Conservation (phyloP, 139 green algal species). For the Micromonas commoda region DNA sequence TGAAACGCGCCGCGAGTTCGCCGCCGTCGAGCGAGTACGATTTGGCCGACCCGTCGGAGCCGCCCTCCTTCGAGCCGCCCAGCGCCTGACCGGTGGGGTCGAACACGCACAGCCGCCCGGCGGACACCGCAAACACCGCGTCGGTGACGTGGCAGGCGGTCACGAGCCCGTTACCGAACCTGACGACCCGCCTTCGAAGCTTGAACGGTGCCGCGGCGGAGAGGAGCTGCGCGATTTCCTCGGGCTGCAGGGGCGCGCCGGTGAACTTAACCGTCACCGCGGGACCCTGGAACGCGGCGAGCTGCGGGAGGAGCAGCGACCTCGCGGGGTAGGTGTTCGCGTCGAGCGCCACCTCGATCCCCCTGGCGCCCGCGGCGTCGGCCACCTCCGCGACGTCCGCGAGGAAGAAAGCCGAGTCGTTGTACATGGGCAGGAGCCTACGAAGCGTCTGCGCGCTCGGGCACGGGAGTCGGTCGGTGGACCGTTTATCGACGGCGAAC, state of each 20-base stretch:
- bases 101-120: constrained; percentile 49
- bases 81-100: constrained; percentile 50
- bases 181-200: constrained; percentile 25
- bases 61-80: not conserved
- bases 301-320: constrained; percentile 52
- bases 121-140: constrained; percentile 36
- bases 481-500: constrained; percentile 43
- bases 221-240: constrained; percentile 44
- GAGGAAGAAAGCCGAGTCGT: constrained; percentile 37
- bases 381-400: constrained; percentile 52
- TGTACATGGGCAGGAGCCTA: constrained; percentile 19
- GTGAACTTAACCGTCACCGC: constrained; percentile 51
- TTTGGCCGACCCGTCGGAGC: constrained; percentile 25
- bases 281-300: constrained; percentile 56
- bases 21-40: constrained; percentile 43
- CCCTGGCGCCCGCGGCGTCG: constrained; percentile 37
- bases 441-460: constrained; percentile 40
- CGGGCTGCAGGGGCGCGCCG: constrained; percentile 35
- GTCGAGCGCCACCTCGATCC: constrained; percentile 50
- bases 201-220: constrained; percentile 23
- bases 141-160: constrained; percentile 47
- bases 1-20: constrained; percentile 45
- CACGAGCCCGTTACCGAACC: constrained; percentile 43
- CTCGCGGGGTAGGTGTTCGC: constrained; percentile 36
- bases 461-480: too few species aligned